phyloP scores from a whole-genome alignment of 1,139 yeast species.

The Yamadazyma blattariae region DNA sequence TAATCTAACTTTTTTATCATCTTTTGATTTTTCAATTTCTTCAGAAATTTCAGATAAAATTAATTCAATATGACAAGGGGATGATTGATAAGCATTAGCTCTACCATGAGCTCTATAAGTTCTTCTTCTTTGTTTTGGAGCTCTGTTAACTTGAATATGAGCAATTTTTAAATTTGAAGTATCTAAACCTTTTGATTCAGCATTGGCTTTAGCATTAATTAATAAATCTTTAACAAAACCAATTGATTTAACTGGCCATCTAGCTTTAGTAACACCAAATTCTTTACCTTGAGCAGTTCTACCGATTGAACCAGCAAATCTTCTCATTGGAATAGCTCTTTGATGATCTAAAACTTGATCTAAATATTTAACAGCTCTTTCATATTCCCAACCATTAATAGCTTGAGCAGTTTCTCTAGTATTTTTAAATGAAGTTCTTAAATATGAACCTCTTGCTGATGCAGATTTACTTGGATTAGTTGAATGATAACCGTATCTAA shows the following conservation, averaged over 20 bases:
- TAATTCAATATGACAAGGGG: conserved; percentile 98
- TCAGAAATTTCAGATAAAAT: conserved; percentile 95
- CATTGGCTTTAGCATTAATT: conserved; percentile 98
- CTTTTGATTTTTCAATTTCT: conserved; percentile 90
- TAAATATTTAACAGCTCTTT: conserved; percentile 94
- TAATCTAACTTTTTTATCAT: conserved; percentile 75
- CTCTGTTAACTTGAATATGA: conserved; percentile 99
- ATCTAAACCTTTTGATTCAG: conserved; percentile 99
- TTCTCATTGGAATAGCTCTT: conserved; percentile 99
- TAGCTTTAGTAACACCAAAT: conserved; percentile 99
- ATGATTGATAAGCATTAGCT: conserved; percentile 97
- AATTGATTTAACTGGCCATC: conserved; percentile 99
- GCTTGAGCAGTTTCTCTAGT: conserved; percentile 99
- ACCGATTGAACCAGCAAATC: conserved; percentile 95
- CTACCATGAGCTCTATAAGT: conserved; percentile 99
- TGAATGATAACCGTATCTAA: conserved; percentile 97
- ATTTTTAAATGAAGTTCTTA: conserved; percentile 99
- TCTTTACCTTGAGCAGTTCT: conserved; percentile 99
- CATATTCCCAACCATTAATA: conserved; percentile 95
- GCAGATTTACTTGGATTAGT: conserved; percentile 99
- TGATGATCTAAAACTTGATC: conserved; percentile 96
- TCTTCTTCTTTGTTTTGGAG: conserved; percentile 99
- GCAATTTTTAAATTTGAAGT: conserved; percentile 88
- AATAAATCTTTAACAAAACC: conserved; percentile 92
- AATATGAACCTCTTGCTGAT: conserved; percentile 98